Evolutionary conservation across 2,329 filamentous ascomycete genomes (phyloP).

Genomic region (Penicillium vulpinum): DNA sequence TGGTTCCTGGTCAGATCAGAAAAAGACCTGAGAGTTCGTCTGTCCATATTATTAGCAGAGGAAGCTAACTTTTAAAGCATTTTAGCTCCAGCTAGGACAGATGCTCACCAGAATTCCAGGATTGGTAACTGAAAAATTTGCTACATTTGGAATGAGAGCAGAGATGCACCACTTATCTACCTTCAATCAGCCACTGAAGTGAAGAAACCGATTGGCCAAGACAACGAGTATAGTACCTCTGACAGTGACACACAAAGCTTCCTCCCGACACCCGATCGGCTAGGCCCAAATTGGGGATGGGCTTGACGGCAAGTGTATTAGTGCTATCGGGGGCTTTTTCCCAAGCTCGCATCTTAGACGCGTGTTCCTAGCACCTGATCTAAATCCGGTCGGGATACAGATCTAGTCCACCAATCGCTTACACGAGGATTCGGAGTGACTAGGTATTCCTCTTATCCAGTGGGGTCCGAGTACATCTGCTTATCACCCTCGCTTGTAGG

Average conservation of each 20-base stretch:
- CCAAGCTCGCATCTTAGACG: neutral
- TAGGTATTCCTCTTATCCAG: neutral
- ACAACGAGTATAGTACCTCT: neutral
- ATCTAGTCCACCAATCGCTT: neutral
- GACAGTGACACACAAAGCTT: neutral
- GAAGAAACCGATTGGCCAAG: neutral
- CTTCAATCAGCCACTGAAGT: neutral
- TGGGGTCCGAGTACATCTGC: neutral
- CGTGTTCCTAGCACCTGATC: neutral
- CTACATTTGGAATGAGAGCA: conserved; percentile 2
- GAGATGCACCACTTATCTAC: neutral
- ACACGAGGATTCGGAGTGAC: neutral
- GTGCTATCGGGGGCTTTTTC: neutral
- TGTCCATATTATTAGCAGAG: neutral
- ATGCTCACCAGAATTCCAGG: neutral
- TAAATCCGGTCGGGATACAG: neutral
- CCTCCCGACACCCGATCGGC: conserved; percentile 1
- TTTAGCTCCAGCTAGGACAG: neutral
- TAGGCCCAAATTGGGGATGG: neutral
- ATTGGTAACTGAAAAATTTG: neutral
- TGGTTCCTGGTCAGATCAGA: neutral
- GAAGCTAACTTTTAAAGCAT: neutral
- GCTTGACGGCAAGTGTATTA: neutral
- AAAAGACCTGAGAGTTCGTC: neutral
- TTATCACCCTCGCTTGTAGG: neutral